Conservation (phyloP, 2,329 filamentous ascomycete genomes). For the Daldinia sp. region DNA sequence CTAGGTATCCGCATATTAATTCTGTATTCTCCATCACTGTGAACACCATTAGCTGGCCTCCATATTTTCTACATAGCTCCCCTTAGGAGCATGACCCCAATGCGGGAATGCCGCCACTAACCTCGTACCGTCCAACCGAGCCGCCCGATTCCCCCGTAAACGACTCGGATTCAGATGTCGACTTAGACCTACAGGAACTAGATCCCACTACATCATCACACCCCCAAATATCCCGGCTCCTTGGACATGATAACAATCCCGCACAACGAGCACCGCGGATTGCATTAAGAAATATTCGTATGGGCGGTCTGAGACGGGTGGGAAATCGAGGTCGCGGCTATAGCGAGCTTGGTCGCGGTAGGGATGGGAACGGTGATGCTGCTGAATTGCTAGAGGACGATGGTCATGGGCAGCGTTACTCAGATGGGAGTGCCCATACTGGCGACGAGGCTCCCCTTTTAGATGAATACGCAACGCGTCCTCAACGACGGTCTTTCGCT, state of each 20-base stretch:
- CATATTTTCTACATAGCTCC: constrained; percentile 11
- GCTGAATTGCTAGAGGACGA: constrained; percentile 72
- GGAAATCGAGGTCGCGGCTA: constrained; percentile 65
- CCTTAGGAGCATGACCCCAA: constrained; percentile 46
- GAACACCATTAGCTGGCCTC: background rate
- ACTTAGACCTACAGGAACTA: constrained; percentile 81
- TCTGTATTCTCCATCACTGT: background rate
- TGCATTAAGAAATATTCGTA: constrained; percentile 74
- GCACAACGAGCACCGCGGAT: constrained; percentile 66
- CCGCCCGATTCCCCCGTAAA: constrained; percentile 70
- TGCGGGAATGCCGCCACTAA: constrained; percentile 66
- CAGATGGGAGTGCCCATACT: constrained; percentile 65
- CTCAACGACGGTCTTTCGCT: constrained; percentile 50
- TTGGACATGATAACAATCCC: constrained; percentile 60
- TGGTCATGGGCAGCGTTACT: constrained; percentile 62
- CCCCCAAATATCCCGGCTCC: constrained; percentile 46
- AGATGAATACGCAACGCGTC: constrained; percentile 50
- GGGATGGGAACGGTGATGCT: constrained; percentile 70
- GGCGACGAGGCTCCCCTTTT: constrained; percentile 82
- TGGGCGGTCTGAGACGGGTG: constrained; percentile 67
- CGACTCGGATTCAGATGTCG: constrained; percentile 81
- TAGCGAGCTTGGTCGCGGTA: constrained; percentile 66
- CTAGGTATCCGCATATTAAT: constrained; percentile 14
- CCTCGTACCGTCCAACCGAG: constrained; percentile 61
- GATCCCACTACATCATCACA: constrained; percentile 64